Evolutionary conservation across 2,329 filamentous ascomycete genomes (phyloP), one percentile per base, ranked within the genome.

Genomic region (Penicillium sp.): DNA sequence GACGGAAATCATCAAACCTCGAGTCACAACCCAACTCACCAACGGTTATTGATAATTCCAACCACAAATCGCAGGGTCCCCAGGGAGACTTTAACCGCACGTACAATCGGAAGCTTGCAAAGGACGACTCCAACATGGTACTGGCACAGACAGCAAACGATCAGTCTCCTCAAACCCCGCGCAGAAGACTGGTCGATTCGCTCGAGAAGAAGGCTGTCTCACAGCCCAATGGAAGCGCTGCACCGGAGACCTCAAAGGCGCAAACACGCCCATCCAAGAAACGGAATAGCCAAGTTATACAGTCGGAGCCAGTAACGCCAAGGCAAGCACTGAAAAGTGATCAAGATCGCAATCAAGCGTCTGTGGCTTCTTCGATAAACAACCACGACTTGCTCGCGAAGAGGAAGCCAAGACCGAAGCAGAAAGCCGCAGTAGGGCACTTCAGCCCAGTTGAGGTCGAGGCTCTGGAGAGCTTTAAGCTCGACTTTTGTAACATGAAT

Each of bases 401-500:
- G 50, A 56, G 45, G 45, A 38, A 51, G 48, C 56, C 47, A 55
- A 67, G 2, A 54, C 63, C 52, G 19, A 44, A 63, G 15, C 45
- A 64, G 60, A 58, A 57, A 66, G 66, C 55, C 48, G 56, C 45
- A 17, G 67, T 73, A 1, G 76, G 76, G 0, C 72, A 73, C 48
- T 78, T 75, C 53, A 64, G 66, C 9, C 60, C 70, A 3, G 65
- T 72, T 3, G 76, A 78, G 63, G 67, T 76, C 13, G 55, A 67
- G 29, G 64, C 60, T 5, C 45, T 78, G 15, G 76, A 78, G 56
- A 49, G 60, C 0, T 75, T 69, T 63, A 78, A 78, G 49, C 52
- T 76, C 5, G 45, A 69, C 0, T 77, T 78, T 53, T 78, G 76
- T 61, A 76, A 73, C 51, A 41, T 47, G 11, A 58, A 77, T 63